A percentile compares a stretch with the other conserved stretches of the same genome.
These are phyloP conservation scores for Cenchrus americanus DNA, from an alignment of 176 grass and related monocot genomes.

Conservation along the genomic window DNA sequence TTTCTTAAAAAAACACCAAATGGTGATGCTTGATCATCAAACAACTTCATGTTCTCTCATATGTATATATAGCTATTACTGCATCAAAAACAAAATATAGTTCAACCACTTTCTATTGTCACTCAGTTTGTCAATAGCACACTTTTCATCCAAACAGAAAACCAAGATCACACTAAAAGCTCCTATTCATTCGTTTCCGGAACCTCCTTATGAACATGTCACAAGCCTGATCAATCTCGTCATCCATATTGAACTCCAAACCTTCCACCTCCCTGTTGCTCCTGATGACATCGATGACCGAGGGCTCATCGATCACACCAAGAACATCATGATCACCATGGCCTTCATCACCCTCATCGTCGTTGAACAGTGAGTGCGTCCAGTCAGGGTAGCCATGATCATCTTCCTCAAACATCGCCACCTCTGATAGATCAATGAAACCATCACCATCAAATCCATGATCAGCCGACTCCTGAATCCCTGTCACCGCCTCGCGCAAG, in stretches of 20 bases:
- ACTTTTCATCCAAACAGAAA: not conserved
- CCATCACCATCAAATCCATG: not conserved
- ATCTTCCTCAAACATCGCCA: conserved; percentile 29
- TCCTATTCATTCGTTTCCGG: conserved; percentile 50
- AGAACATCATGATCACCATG: conserved; percentile 17
- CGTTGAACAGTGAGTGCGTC: conserved; percentile 50
- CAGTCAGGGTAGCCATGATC: conserved; percentile 37
- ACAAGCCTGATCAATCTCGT: conserved; percentile 75
- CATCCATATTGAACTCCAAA: conserved; percentile 68
- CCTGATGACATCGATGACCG: conserved; percentile 78
- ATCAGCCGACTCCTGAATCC: not conserved
- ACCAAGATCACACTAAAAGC: conserved; percentile 22
- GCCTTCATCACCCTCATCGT: not conserved
- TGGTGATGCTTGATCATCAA: not conserved
- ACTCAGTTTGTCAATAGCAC: conserved; percentile 18
- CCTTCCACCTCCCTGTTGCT: conserved; percentile 57
- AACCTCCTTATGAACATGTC: conserved; percentile 86
- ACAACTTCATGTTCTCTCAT: not conserved
- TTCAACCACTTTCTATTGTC: conserved; percentile 7
- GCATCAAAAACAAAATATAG: not conserved
- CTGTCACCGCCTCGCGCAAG: not conserved
- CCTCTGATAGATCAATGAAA: conserved; percentile 33
- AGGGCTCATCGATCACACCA: conserved; percentile 5
- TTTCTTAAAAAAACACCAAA: not conserved
- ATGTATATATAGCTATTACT: not conserved